phyloP scores from a whole-genome alignment of 768 basidiomycete genomes.

The Mycena haematopus region DNA sequence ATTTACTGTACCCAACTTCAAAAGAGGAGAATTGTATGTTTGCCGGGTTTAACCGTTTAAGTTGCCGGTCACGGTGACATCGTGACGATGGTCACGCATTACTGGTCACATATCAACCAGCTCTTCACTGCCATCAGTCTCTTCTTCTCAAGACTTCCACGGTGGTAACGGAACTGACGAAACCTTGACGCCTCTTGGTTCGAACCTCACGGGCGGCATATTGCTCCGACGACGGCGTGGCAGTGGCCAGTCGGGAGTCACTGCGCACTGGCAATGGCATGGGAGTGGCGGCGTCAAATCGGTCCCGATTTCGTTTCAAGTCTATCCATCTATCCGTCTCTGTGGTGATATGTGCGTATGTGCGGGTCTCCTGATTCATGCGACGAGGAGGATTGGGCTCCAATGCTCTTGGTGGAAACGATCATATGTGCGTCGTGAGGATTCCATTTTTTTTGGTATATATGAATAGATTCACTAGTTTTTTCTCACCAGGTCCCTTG shows the following conservation, averaged over 20 bases:
- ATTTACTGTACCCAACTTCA: too few species aligned
- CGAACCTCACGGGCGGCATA: too few species aligned
- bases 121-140: too few species aligned
- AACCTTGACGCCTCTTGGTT: neutral
- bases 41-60: neutral
- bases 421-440: too few species aligned
- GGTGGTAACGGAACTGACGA: neutral
- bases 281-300: slow-evolving; percentile 1
- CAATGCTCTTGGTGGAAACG: neutral
- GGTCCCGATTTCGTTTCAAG: slow-evolving; percentile 20
- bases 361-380: neutral
- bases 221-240: slow-evolving; percentile 18
- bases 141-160: too few species aligned
- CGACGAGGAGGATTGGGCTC: neutral
- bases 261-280: slow-evolving; percentile 1
- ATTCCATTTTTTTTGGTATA: too few species aligned
- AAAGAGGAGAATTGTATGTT: neutral
- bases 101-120: too few species aligned
- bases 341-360: neutral
- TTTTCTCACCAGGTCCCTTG: neutral
- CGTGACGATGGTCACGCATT: too few species aligned
- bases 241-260: slow-evolving; percentile 4
- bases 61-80: slow-evolving; percentile 5
- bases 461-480: too few species aligned
- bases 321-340: slow-evolving; percentile 2